Percentiles rank a stretch among this genome's conserved stretches.
phyloP scores from a whole-genome alignment of 1,139 yeast species.

The Geotrichum candidum region DNA sequence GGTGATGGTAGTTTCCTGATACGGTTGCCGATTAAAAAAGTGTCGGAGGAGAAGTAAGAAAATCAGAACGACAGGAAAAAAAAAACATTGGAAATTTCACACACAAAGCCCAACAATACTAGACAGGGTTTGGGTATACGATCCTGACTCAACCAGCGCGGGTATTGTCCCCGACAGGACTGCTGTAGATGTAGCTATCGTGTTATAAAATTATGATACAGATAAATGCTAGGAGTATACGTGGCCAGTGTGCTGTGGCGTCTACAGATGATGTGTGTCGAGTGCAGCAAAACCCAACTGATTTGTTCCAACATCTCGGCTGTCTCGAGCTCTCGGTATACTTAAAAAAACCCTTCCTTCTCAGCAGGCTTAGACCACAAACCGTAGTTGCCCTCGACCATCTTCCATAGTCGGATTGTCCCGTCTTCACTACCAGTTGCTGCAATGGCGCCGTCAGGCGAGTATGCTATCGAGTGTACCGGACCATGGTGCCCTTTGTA shows the following conservation, averaged over 20 bases:
- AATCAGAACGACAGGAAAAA: neutral
- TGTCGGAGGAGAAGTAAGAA: neutral
- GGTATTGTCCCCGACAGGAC: neutral
- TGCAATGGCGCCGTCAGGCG: slow-evolving; percentile 37
- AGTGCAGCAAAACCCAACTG: neutral
- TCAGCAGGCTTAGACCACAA: slow-evolving; percentile 27
- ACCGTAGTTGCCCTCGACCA: slow-evolving; percentile 32
- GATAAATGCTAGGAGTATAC: neutral
- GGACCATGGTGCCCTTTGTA: slow-evolving; percentile 38
- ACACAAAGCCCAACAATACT: neutral
- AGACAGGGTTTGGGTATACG: neutral
- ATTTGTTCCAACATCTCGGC: neutral
- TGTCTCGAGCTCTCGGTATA: neutral
- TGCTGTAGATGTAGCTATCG: neutral
- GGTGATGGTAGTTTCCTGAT: neutral
- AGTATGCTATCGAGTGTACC: slow-evolving; percentile 34
- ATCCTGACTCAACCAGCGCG: neutral
- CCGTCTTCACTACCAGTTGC: slow-evolving; percentile 73
- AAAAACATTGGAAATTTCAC: neutral
- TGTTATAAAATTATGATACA: neutral
- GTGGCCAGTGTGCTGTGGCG: neutral
- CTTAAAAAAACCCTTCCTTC: neutral
- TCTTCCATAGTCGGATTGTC: slow-evolving; percentile 56
- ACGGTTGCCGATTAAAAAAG: neutral
- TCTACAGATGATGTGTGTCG: neutral